Evolutionary conservation across 805 yeast species (phyloP).

Genomic region (Kodamaea kaohsiungensis): DNA sequence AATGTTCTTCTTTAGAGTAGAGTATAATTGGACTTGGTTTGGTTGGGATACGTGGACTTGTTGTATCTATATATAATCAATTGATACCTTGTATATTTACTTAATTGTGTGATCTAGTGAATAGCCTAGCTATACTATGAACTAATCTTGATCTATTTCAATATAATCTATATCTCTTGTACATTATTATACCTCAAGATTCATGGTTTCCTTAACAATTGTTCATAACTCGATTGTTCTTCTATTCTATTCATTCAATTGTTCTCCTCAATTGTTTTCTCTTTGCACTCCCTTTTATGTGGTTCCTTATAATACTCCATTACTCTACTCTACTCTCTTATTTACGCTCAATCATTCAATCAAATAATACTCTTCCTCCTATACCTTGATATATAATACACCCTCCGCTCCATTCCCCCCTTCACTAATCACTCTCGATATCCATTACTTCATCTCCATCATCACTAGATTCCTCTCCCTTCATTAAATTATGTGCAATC

Average conservation of each 20-base stretch:
- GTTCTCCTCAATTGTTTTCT: background rate
- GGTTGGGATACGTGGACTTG: too few relatives aligned
- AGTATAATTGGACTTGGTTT: too few relatives aligned
- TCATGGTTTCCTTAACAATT: background rate
- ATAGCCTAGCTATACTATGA: too few relatives aligned
- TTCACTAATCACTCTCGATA: slow-evolving; percentile 50
- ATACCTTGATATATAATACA: background rate
- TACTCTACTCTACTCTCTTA: background rate
- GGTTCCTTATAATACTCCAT: too few relatives aligned
- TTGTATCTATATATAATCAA: too few relatives aligned
- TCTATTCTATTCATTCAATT: background rate
- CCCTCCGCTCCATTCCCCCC: background rate
- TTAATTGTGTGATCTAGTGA: too few relatives aligned
- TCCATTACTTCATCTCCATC: slow-evolving; percentile 59
- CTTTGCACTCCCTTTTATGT: background rate
- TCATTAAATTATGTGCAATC: slow-evolving; percentile 40
- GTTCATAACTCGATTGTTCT: background rate
- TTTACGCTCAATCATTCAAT: too few relatives aligned
- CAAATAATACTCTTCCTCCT: too few relatives aligned
- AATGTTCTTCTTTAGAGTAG: background rate
- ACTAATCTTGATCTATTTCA: too few relatives aligned
- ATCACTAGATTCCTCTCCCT: slow-evolving; percentile 52
- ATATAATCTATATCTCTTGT: too few relatives aligned
- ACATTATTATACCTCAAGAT: too few relatives aligned
- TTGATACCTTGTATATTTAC: too few relatives aligned